phyloP scores from a whole-genome alignment of 1,139 yeast genomes.

The Yamadazyma kanchanaburiensis region DNA sequence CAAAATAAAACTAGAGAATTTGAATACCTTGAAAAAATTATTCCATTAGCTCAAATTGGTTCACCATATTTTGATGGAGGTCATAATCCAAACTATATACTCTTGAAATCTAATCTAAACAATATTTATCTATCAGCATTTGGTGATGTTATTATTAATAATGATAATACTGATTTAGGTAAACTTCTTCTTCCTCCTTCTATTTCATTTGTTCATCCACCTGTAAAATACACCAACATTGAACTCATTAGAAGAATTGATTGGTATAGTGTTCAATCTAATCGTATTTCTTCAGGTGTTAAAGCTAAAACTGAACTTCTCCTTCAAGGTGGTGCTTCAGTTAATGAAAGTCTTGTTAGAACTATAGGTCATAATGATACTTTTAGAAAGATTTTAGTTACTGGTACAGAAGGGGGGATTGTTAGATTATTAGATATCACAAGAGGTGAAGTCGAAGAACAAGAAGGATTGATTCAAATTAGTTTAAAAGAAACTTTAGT shows the following conservation, averaged over 20 bases:
- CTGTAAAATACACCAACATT: slow-evolving; percentile 55
- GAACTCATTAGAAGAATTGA: slow-evolving; percentile 57
- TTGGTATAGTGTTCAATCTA: slow-evolving; percentile 72
- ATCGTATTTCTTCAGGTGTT: slow-evolving; percentile 32
- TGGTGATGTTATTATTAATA: slow-evolving; percentile 28
- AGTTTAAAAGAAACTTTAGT: slow-evolving; percentile 34
- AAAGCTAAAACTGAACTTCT: slow-evolving; percentile 37
- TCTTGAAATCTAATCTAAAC: slow-evolving; percentile 60
- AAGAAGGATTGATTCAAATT: slow-evolving; percentile 37
- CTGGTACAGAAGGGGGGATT: slow-evolving; percentile 82
- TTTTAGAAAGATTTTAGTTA: slow-evolving; percentile 58
- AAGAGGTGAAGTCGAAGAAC: slow-evolving; percentile 67
- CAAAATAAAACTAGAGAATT: slow-evolving; percentile 10
- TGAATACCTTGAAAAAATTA: slow-evolving; percentile 25
- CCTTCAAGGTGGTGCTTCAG: slow-evolving; percentile 73
- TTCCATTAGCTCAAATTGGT: slow-evolving; percentile 31
- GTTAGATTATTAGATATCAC: slow-evolving; percentile 82
- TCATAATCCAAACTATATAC: slow-evolving; percentile 62
- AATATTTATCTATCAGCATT: slow-evolving; percentile 31
- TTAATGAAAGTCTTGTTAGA: slow-evolving; percentile 27
- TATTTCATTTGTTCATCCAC: slow-evolving; percentile 74
- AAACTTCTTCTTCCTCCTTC: slow-evolving; percentile 75
- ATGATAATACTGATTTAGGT: slow-evolving; percentile 53
- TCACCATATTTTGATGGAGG: slow-evolving; percentile 67
- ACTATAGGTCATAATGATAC: slow-evolving; percentile 56